These are phyloP conservation scores for Hypoxylon cercidicola DNA, from an alignment of 495 filamentous ascomycete species.

Conservation along the genomic window DNA sequence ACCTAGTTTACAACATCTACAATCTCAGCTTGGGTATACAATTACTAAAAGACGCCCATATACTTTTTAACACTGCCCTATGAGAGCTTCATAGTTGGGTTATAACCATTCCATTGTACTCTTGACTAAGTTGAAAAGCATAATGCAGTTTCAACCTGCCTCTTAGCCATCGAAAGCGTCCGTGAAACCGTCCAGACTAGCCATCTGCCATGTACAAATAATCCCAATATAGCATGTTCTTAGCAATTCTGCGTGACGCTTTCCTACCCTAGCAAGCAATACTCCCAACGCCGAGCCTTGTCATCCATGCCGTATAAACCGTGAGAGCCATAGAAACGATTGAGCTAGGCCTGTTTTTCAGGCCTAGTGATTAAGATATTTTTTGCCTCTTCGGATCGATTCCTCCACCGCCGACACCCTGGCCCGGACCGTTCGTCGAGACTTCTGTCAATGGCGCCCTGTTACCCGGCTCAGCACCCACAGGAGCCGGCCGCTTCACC, in stretches of 20 bases:
- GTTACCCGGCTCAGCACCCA: conserved; percentile 29
- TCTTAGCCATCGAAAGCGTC: not conserved
- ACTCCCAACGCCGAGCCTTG: conserved; percentile 40
- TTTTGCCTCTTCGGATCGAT: conserved; percentile 56
- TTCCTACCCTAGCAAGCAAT: conserved; percentile 7
- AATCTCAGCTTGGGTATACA: no score
- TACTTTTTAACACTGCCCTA: no score
- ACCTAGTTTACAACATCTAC: no score
- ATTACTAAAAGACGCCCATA: no score
- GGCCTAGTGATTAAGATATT: conserved; percentile 39
- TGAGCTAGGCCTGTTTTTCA: not conserved
- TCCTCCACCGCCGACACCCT: conserved; percentile 29
- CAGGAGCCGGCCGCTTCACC: conserved; percentile 61
- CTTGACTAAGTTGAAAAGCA: no score
- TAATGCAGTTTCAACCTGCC: no score
- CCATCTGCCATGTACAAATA: not conserved
- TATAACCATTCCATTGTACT: no score
- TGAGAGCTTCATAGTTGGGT: no score
- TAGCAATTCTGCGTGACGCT: not conserved
- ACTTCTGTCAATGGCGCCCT: conserved; percentile 54
- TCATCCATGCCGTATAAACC: conserved; percentile 16
- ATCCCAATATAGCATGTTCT: not conserved
- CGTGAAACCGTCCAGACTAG: no score
- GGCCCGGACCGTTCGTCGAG: conserved; percentile 46
- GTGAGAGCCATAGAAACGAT: conserved; percentile 7